Base-by-base conservation (phyloP, 2,329 filamentous ascomycete species). In the Pseudogymnoascus sp. region DNA sequence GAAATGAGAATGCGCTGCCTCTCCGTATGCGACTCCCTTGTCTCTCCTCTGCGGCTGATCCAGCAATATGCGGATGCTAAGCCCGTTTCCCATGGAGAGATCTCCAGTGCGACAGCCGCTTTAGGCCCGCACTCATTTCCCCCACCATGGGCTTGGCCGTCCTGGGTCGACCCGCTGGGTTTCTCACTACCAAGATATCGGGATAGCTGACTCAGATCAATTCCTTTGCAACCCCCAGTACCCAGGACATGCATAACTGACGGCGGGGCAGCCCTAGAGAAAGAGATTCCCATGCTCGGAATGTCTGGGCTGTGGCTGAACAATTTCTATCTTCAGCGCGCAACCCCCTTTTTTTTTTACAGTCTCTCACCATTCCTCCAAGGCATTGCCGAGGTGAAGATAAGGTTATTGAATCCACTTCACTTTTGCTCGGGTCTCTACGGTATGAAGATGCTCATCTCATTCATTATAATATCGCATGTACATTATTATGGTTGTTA, bases 191-290 rank as follows among this genome's bases (percentile, higher is more conserved):
- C 49, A 56, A 56, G 49, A 56, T 56, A 56, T 56, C 49, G 49
- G 49, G 49, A 56, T 56, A 34, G 49, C 49, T 56, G 49, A 56
- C 49, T 56, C n/a, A 56, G 49, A 56, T 56, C 49, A 56, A 56
- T 56, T 34, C 49, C 28, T 18, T 56, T 5, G 7, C 34, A n/a
- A 34, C n/a, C 49, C 49, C 49, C 49, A 34, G 49, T 9, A 31
- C 8, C n/a, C 16, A 28, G 28, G 49, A 34, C 49, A 34, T 56
- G 49, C 49, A 56, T 56, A 56, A 56, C 28, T 56, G 49, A 56
- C 49, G 28, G 49, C 49, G 49, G 49, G 49, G 49, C 49, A 56
- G 49, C 28, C 49, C 49, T 56, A 56, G 49, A 34, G 28, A 12
- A 14, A 14, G 25, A 56, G 28, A 56, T 34, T 56, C 49, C 49